Evolutionary conservation across 2,329 filamentous ascomycete species (phyloP), one percentile per base, ranked within the genome.

Genomic region (Grosmannia clavigera): DNA sequence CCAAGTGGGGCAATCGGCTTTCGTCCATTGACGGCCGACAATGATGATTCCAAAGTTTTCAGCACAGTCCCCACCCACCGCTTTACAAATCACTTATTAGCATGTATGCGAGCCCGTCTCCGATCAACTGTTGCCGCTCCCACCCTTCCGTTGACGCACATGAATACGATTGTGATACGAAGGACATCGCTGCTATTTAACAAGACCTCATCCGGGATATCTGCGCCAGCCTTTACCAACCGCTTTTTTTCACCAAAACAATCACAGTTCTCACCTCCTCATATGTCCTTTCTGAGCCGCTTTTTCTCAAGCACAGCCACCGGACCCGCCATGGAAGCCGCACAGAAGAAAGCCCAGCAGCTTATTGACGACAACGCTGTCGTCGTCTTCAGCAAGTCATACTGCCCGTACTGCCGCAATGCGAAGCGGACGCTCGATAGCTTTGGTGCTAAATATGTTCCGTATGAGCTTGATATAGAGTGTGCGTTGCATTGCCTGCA

Each of bases 341-440:
- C 90, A 70, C 90, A 88, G 76, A 80, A 82, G 65, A 95, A 95
- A 76, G 89, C 88, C 63, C 84, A 96, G 75, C 74, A 79, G 70
- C 85, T 96, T 76, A 96, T 97, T 74, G 84, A 94, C 75, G 85
- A 92, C 70, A 94, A 96, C 77, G 76, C 84, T 68, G 91, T 96
- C 73, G 86, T 94, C 68, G 89, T 99, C 72, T 99, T 99, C 82
- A 92, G 87, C 76, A 99, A 99, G 80, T 90, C 87, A 19, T 96
- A 90, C 78, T 99, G 94, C 82, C 91, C 92, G 14, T 95, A 95
- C 82, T 97, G 92, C 81, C 80, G 76, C 61, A 79, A 85, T 62
- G 84, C 87, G 67, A 97, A 97, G 84, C 70, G 79, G 61, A 79
- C 90, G 57, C 78, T 99, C 67, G 82, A 79, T 69, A 78, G 83